Percentiles rank a stretch among this genome's conserved stretches.
Conservation (phyloP, 495 filamentous ascomycete genomes). For the Symbiotaphrina buchneri region DNA sequence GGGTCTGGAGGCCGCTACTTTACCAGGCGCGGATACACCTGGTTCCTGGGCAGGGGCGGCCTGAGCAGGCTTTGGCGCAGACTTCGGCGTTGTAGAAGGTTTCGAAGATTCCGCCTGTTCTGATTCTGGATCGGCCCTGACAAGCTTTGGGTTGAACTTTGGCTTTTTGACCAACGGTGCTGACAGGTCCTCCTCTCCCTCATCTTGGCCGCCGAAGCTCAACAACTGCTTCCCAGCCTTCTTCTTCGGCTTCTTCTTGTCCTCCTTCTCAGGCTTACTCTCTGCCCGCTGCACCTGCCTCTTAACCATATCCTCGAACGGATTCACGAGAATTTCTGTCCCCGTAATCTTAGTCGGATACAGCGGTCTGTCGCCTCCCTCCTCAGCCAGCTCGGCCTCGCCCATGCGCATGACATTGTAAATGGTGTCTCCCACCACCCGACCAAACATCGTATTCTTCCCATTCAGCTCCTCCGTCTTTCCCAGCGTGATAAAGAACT, state of each 20-base stretch:
- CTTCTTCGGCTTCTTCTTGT: slow-evolving; percentile 56
- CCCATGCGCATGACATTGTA: slow-evolving; percentile 89
- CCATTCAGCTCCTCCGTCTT: slow-evolving; percentile 67
- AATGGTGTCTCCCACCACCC: slow-evolving; percentile 82
- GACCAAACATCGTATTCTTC: slow-evolving; percentile 83
- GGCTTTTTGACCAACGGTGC: slow-evolving; percentile 53
- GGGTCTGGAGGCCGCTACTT: slow-evolving; percentile 2
- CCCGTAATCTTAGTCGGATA: slow-evolving; percentile 67
- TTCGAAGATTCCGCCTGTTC: slow-evolving; percentile 8
- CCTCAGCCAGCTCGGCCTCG: slow-evolving; percentile 46
- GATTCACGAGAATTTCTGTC: slow-evolving; percentile 71
- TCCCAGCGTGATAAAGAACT: slow-evolving; percentile 88
- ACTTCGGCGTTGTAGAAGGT: slow-evolving; percentile 10
- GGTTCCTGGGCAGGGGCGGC: slow-evolving; percentile 24
- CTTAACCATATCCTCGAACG: slow-evolving; percentile 71
- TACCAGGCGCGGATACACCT: slow-evolving; percentile 8
- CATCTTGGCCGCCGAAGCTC: slow-evolving; percentile 81
- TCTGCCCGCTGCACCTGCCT: slow-evolving; percentile 24
- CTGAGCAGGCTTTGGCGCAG: slow-evolving; percentile 17
- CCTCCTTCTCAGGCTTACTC: slow-evolving; percentile 15
- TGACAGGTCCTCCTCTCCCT: slow-evolving; percentile 35
- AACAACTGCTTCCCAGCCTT: slow-evolving; percentile 61
- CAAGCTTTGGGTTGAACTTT: slow-evolving; percentile 77
- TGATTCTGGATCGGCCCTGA: slow-evolving; percentile 30
- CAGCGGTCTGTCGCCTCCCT: slow-evolving; percentile 62